Evolutionary conservation across 2,329 filamentous ascomycete species (phyloP).

Genomic region (Cordyceps pruinosa): DNA sequence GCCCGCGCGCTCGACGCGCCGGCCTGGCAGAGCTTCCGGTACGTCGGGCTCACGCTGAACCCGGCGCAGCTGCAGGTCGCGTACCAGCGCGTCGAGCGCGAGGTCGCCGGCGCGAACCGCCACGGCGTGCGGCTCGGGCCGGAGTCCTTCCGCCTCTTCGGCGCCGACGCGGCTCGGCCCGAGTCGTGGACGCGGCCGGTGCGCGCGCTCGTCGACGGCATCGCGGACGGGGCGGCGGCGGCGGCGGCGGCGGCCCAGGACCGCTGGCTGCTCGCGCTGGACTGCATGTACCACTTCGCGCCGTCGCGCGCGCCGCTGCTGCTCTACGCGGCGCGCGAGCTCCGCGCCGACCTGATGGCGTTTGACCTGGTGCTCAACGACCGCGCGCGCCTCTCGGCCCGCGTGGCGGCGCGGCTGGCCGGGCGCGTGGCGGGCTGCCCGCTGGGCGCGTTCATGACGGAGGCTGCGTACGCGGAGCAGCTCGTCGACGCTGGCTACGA

Average conservation of each 20-base stretch:
- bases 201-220: slow-evolving; percentile 19
- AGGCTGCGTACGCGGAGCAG: slow-evolving; percentile 36
- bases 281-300: slow-evolving; percentile 50
- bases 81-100: slow-evolving; percentile 23
- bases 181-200: slow-evolving; percentile 30
- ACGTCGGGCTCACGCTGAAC: slow-evolving; percentile 48
- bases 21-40: slow-evolving; percentile 29
- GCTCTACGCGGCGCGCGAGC: slow-evolving; percentile 27
- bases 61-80: slow-evolving; percentile 35
- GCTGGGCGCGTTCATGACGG: slow-evolving; percentile 40
- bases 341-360: slow-evolving; percentile 45
- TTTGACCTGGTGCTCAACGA: slow-evolving; percentile 45
- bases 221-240: too few relatives aligned
- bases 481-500: slow-evolving; percentile 43
- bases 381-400: slow-evolving; percentile 21
- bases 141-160: slow-evolving; percentile 33
- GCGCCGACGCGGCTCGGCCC: slow-evolving; percentile 43
- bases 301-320: slow-evolving; percentile 44
- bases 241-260: slow-evolving; percentile 24
- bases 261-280: slow-evolving; percentile 48
- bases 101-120: slow-evolving; percentile 14
- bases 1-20: slow-evolving; percentile 21
- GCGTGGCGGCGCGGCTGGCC: slow-evolving; percentile 33
- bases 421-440: slow-evolving; percentile 43
- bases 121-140: not conserved